Percentiles rank a stretch among this genome's conserved stretches.
phyloP scores from a whole-genome alignment of 805 yeast genomes.

The Candida nemodendra region DNA sequence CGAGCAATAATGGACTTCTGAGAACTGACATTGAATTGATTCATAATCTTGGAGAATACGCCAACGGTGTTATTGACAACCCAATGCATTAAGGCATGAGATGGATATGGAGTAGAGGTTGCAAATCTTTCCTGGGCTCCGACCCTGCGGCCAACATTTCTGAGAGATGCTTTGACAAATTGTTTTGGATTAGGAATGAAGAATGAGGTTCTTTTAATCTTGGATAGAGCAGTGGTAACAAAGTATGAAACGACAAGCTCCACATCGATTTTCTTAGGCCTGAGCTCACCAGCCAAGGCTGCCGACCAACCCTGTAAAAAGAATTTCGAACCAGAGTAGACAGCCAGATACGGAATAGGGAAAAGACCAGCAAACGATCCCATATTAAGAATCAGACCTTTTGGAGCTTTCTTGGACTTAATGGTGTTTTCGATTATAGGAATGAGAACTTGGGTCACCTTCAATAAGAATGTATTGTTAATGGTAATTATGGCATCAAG shows the following conservation, averaged over 20 bases:
- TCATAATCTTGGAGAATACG: constrained; percentile 70
- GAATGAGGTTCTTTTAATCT: constrained; percentile 72
- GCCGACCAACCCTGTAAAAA: constrained; percentile 92
- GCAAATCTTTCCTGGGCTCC: constrained; percentile 93
- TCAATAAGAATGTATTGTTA: constrained; percentile 81
- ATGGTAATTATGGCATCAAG: constrained; percentile 77
- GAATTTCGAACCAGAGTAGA: constrained; percentile 94
- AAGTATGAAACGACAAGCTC: constrained; percentile 82
- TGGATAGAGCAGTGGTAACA: constrained; percentile 95
- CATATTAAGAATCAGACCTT: constrained; percentile 87
- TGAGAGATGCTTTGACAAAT: constrained; percentile 74
- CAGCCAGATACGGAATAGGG: constrained; percentile 90
- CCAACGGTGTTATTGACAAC: constrained; percentile 77
- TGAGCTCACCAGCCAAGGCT: constrained; percentile 84
- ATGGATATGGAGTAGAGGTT: constrained; percentile 88
- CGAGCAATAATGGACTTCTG: constrained; percentile 78
- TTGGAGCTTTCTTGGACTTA: constrained; percentile 38
- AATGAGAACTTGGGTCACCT: constrained; percentile 74
- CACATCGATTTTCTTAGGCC: constrained; percentile 70
- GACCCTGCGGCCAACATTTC: constrained; percentile 72
- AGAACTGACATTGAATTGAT: constrained; percentile 66
- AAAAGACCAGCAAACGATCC: constrained; percentile 95
- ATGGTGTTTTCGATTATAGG: constrained; percentile 66
- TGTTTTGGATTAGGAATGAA: constrained; percentile 77
- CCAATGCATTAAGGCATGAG: constrained; percentile 92